Base-by-base conservation (phyloP, 768 basidiomycete genomes). In the Lentinula lateritia region DNA sequence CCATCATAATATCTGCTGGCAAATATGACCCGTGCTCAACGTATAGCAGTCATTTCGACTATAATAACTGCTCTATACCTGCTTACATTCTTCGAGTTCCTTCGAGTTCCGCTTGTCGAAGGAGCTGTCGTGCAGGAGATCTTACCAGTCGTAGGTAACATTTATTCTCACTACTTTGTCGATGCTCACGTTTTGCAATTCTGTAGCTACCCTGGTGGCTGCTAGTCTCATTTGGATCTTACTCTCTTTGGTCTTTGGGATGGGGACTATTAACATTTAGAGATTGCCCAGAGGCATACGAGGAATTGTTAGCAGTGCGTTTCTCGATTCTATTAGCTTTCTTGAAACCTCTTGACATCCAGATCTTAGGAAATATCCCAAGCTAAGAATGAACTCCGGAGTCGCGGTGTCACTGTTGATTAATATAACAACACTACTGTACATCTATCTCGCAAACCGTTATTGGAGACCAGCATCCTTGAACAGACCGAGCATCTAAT, bases 191-290 rank as follows among this genome's bases (percentile, higher is more conserved):
- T 28, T 28, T 2, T 28, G 28, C 28, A 28, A 2, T 28, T 28
- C 28, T 52, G n/a, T 60, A 92, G 91, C 71, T 92, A 35, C 90
- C 91, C 2, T 93, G 88, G 87, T 92, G 90, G 90, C 68, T 90
- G 8, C 80, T 93, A 12, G 86, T 93, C 2, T 77, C 87, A 1
- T 91, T 91, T 64, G 92, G 92, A 12, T 85, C 90, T 1, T 93
- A 90, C 70, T 88, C 88, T 16, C 80, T 93, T 10, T 85, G 84
- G 75, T 88, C 86, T 9, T 82, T 93, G 18, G 90, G 92, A 9
- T 83, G 84, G 80, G 91, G 90, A 2, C 68, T 92, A 46, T 81
- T 85, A 65, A 86, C 86, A 2, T 88, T 91, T 66, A 75, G 83
- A 66, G 91, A 93, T 66, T 90, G 89, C 69, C 87, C 89, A 43